Evolutionary conservation across 2,329 filamentous ascomycete species (phyloP), one percentile per base, ranked within the genome.

Genomic region (Aureobasidium vineae): DNA sequence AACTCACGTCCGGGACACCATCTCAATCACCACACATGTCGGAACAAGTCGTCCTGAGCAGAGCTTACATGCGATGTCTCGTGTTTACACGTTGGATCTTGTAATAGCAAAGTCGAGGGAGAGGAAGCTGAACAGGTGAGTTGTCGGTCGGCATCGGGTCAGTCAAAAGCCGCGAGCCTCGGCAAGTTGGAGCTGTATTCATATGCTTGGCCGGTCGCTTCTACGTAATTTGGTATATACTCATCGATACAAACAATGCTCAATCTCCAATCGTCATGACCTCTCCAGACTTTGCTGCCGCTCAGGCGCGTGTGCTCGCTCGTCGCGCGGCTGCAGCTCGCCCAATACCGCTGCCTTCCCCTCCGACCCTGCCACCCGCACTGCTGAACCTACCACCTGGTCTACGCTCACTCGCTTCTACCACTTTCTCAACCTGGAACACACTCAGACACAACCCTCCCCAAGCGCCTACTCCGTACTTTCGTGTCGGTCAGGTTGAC

Each of bases 401-500:
- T n/a, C 77, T 92, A 69, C 84, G 85, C 75, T 81, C 81, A 68
- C 75, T 71, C 50, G 69, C 70, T 31, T 50, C 63, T n/a, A 50
- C 63, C 8, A 41, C 47, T 16, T 56, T 71, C 69, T 66, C 69
- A 65, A 50, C 53, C 69, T 47, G 68, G 68, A 41, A 69, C 69
- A n/a, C 66, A 68, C 36, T 96, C 90, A 91, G 86, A 92, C 74
- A 80, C 84, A 86, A 45, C 88, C 28, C 89, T 6, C 87, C 90
- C 68, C 88, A 92, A 74, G 91, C 92, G 52, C 94, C 90, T 28
- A 83, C 87, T 19, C 94, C 95, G 5, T 89, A 91, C 13, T 97
- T 97, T 76, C 88, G 95, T 64, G 95, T 99, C 33, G 92, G 94
- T 33, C 95, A 99, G 79, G 91, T 98, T 50, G 95, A 99, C 77